Conservation (phyloP, 2,329 filamentous ascomycete species). For the Diaporthe citrichinensis region DNA sequence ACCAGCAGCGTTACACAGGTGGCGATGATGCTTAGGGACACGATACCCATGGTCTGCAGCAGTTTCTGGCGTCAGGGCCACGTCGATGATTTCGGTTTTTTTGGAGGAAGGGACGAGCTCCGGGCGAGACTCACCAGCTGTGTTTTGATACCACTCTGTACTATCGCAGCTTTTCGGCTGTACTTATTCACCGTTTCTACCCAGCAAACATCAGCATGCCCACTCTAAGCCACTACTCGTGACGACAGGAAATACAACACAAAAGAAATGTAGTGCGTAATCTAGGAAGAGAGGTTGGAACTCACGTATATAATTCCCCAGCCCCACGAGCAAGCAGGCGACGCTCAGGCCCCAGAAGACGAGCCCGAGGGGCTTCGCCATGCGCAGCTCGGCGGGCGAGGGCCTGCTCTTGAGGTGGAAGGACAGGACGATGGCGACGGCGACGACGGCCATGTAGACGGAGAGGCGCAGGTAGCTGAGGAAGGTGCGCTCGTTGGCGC, state of each 20-base stretch:
- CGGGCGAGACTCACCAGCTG: constrained; percentile 72
- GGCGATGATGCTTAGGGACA: constrained; percentile 74
- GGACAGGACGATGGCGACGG: constrained; percentile 90
- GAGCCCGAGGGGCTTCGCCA: constrained; percentile 87
- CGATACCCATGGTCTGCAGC: constrained; percentile 70
- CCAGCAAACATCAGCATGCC: not conserved
- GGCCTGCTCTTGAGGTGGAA: constrained; percentile 89
- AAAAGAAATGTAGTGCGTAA: not conserved
- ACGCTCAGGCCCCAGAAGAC: constrained; percentile 90
- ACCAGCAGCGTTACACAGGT: constrained; percentile 76
- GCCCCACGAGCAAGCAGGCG: constrained; percentile 80
- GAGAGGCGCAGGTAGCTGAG: constrained; percentile 92
- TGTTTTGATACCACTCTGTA: constrained; percentile 95
- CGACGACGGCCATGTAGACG: constrained; percentile 91
- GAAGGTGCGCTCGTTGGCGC: constrained; percentile 86
- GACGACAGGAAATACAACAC: not conserved
- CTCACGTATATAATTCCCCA: constrained; percentile 88
- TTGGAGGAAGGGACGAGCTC: not conserved
- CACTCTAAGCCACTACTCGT: not conserved
- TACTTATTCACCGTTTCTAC: constrained; percentile 83
- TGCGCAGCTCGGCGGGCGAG: constrained; percentile 76
- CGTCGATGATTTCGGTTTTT: not conserved
- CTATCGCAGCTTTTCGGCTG: constrained; percentile 81
- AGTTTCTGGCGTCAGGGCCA: not conserved
- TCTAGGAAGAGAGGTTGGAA: constrained; percentile 2